phyloP scores from a whole-genome alignment of 306 rosid species.

The Prosopis cineraria region DNA sequence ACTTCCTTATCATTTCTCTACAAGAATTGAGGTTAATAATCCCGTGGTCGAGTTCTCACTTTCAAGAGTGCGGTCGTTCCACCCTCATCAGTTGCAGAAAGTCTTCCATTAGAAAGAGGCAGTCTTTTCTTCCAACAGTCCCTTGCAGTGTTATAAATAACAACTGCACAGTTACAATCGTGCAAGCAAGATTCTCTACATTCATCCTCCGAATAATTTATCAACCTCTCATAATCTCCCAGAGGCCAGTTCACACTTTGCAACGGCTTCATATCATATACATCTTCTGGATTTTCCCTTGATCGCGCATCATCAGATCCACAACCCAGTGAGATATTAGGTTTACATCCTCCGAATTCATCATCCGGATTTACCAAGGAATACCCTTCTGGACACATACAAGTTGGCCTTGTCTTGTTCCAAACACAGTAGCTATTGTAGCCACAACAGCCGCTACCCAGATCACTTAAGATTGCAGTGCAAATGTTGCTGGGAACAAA shows the following conservation, averaged over 20 bases:
- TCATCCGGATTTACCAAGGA: constrained; percentile 38
- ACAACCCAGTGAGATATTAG: constrained; percentile 40
- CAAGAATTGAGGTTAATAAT: too few species aligned
- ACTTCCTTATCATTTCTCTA: too few species aligned
- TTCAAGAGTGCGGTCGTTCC: constrained; percentile 38
- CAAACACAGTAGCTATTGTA: constrained; percentile 49
- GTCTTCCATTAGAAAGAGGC: too few species aligned
- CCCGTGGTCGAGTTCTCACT: neutral
- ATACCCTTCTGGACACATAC: constrained; percentile 46
- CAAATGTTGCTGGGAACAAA: constrained; percentile 42
- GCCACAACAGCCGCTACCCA: constrained; percentile 51
- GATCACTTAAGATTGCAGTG: neutral
- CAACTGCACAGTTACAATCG: constrained; percentile 48
- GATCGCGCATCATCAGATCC: constrained; percentile 31
- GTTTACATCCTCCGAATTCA: constrained; percentile 43
- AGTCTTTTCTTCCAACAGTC: too few species aligned
- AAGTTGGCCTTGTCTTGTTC: constrained; percentile 39
- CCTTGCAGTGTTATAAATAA: neutral
- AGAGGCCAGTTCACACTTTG: constrained; percentile 33
- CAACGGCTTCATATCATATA: constrained; percentile 18
- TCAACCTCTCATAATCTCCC: constrained; percentile 36
- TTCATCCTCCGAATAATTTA: neutral
- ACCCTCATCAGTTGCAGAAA: neutral
- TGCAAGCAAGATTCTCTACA: constrained; percentile 45
- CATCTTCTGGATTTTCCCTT: constrained; percentile 9